phyloP scores from a whole-genome alignment of 1,139 yeast genomes.

The Debaryomyces sp. region DNA sequence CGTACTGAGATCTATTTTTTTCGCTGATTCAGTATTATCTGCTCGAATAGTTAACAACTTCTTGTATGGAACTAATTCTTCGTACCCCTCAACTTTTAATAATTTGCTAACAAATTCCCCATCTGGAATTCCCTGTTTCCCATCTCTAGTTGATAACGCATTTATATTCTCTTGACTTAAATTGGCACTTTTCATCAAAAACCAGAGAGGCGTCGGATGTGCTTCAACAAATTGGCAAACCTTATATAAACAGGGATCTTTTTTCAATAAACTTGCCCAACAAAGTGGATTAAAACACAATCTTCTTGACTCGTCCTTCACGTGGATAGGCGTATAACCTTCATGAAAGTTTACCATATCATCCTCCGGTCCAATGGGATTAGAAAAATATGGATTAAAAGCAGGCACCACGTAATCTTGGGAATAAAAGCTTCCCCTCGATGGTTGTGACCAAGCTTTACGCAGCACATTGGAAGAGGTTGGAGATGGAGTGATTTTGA shows the following conservation, averaged over 20 bases:
- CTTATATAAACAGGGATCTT: constrained; percentile 33
- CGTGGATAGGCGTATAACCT: constrained; percentile 29
- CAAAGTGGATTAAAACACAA: constrained; percentile 42
- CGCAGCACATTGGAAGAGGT: not conserved
- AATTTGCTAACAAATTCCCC: constrained; percentile 21
- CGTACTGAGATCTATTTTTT: constrained; percentile 4
- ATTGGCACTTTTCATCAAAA: constrained; percentile 17
- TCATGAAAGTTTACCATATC: constrained; percentile 35
- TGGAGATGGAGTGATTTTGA: not conserved
- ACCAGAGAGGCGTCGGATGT: constrained; percentile 14
- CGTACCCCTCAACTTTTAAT: constrained; percentile 7
- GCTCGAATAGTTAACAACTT: constrained; percentile 23
- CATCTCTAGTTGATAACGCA: not conserved
- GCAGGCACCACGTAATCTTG: not conserved
- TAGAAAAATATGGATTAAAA: not conserved
- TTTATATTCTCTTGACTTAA: constrained; percentile 7
- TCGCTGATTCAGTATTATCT: not conserved
- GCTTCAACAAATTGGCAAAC: not conserved
- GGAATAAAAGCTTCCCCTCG: not conserved
- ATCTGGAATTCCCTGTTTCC: constrained; percentile 13
- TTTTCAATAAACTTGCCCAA: constrained; percentile 39
- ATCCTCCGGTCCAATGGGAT: constrained; percentile 9
- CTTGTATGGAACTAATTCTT: constrained; percentile 20
- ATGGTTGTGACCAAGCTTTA: not conserved
- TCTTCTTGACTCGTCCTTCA: constrained; percentile 26